Base-by-base conservation (phyloP, 1,139 yeast genomes). In the Arxiozyma slooffiae region DNA sequence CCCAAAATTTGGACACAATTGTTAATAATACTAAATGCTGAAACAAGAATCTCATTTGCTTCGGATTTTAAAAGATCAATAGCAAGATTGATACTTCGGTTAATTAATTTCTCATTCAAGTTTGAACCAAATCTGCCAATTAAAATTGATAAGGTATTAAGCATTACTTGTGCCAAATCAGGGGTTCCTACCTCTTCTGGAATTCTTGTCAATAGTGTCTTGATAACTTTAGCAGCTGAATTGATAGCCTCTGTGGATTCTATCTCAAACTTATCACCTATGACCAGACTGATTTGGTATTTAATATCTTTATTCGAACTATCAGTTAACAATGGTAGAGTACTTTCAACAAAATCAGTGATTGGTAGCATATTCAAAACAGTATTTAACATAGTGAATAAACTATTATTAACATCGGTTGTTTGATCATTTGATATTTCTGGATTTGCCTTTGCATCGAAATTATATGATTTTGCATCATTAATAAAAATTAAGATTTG, bases 321-420 rank as follows among this genome's bases (percentile, higher is more conserved):
- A 8, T 60, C 57, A 2, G 56, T 50, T 30, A 75, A 54, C 14
- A 85, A 73, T 24, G 76, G 77, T n/a, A 78, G 66, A 34, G 85
- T 75, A 1, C 95, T 80, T 30, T 75, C 73, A 40, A 85, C 82
- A 63, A 87, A 89, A 57, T 80, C 77, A 52, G 75, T 76, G 57
- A 89, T 77, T 30, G 97, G 97, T 51, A 90, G 72, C 55, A 88
- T 72, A 53, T 80, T 80, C 56, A 90, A 70, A 56, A 83, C 70
- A 57, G 77, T 78, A 44, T 81, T 78, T 57, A 90, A 72, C 48
- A 86, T 69, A 26, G 71, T 74, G 58, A 74, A 75, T 24, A 74
- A 57, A 24, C 61, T 61, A 11, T 65, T 54, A 46, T 69, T 63
- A 4, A 60, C 55, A 23, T 60, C 64, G 2, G 51, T 45, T 4